Percentiles rank a stretch among this genome's conserved stretches.
Evolutionary conservation across 2,329 filamentous ascomycete species (phyloP).

Genomic region (Fusarium tanahbumbuense): DNA sequence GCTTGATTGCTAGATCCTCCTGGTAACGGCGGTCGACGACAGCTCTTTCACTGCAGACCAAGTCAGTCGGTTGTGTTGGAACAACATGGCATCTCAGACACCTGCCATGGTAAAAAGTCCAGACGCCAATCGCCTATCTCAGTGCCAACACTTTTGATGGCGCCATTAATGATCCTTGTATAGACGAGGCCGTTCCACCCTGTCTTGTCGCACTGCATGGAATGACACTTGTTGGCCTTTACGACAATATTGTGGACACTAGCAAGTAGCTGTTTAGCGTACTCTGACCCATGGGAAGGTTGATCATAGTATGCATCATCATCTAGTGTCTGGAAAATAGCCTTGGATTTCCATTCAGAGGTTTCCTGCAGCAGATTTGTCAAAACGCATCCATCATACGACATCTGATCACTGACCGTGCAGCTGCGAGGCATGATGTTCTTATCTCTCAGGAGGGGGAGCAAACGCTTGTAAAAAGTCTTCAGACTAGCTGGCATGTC

Average conservation of each 20-base stretch:
- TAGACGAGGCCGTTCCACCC: background rate
- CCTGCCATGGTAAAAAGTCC: background rate
- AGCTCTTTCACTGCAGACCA: background rate
- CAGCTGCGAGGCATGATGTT: background rate
- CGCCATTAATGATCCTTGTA: background rate
- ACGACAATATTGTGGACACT: background rate
- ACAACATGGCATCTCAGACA: background rate
- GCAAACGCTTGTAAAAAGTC: background rate
- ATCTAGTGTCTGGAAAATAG: background rate
- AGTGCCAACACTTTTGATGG: background rate
- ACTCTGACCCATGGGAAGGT: too few relatives aligned
- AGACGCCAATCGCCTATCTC: background rate
- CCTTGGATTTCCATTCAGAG: background rate
- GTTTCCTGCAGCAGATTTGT: background rate
- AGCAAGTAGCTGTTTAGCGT: background rate
- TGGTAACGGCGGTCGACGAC: background rate
- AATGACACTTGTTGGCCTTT: background rate
- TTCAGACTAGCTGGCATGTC: too few relatives aligned
- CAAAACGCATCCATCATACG: too few relatives aligned
- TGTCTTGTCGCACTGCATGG: background rate
- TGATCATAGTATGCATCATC: background rate
- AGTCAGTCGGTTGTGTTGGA: too few relatives aligned
- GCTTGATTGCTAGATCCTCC: too few relatives aligned
- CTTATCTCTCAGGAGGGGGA: background rate
- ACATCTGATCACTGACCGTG: too few relatives aligned